These are phyloP conservation scores for Gryganskiella cystojenkinii DNA, from an alignment of 192 early-diverging fungal species.

Conservation along the genomic window DNA sequence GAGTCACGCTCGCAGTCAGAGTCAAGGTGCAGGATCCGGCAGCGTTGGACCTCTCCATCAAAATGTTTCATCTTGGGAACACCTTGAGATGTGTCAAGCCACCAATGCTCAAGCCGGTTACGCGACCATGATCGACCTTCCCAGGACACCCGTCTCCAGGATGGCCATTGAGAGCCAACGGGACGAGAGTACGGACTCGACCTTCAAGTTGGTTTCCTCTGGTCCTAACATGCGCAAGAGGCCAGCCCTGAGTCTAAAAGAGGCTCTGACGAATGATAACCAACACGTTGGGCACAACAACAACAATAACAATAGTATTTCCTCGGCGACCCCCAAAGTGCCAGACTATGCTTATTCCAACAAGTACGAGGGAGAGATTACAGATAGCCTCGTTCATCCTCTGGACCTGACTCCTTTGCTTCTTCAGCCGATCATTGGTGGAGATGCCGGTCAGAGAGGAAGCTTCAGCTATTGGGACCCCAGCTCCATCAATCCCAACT, in stretches of 20 bases:
- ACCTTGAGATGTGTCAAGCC: neutral
- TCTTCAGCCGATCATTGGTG: conserved; percentile 7
- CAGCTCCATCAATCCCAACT: neutral
- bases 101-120: conserved; percentile 6
- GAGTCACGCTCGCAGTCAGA: conserved; percentile 23
- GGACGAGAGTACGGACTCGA: neutral
- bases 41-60: neutral
- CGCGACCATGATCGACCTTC: conserved; percentile 7
- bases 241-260: conserved; percentile 9
- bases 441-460: neutral
- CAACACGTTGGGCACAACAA: neutral
- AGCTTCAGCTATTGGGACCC: neutral
- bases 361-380: neutral
- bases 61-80: conserved; percentile 11
- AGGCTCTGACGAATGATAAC: conserved; percentile 3
- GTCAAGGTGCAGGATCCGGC: conserved; percentile 6
- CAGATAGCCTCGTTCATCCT: conserved; percentile 22
- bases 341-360: too few species aligned
- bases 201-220: neutral
- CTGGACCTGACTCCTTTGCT: conserved; percentile 24
- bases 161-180: neutral
- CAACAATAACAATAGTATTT: neutral
- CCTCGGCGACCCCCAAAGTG: neutral
- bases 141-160: neutral
- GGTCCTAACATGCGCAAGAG: neutral